Evolutionary conservation across 2,329 filamentous ascomycete genomes (phyloP), one percentile per base, ranked within the genome.

Genomic region (Ustulina deusta): DNA sequence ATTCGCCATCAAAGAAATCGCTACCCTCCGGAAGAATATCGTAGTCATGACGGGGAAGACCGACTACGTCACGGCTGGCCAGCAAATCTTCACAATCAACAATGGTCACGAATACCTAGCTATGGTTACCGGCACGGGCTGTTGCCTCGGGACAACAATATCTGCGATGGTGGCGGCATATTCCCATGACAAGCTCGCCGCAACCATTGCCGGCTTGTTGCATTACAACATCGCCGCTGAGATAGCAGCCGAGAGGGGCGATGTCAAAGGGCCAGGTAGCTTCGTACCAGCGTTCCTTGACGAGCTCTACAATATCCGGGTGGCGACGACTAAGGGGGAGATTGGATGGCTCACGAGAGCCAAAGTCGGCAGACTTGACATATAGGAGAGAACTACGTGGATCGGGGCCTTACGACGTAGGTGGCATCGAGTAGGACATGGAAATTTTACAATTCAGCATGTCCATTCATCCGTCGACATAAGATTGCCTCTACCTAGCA

Each of bases 211-310:
- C 0, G 94, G 86, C 0, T 80, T 97, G 20, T 78, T 96, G 71
- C 87, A 93, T 77, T 97, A 91, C 77, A 94, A 96, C 78, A 81
- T 88, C 25, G 88, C 89, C 1, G 92, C 93, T 0, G 91, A 95
- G 81, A 80, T 82, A 58, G 89, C 89, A 0, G 92, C 92, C 0
- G 87, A 87, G 74, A 83, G 88, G 60, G 66, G 81, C 0, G 85
- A 90, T 69, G 93, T 96, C 2, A 84, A 83, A 66, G 95, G 95
- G 0, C 94, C 95, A 0, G 95, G 95, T 0, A 93, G 90, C 0
- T 97, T 97, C 82, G 89, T 97, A 13, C 91, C 93, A 0, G 90
- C 90, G 0, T 94, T 97, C 75, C 81, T 97, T 48, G 95, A 98
- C 73, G 91, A 88, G 79, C 74, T 91, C 70, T 85, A 84, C 72